A percentile compares a stretch with the other conserved stretches of the same genome.
Evolutionary conservation across 208 protist species (phyloP).

Genomic region (Crithidia fasciculata): DNA sequence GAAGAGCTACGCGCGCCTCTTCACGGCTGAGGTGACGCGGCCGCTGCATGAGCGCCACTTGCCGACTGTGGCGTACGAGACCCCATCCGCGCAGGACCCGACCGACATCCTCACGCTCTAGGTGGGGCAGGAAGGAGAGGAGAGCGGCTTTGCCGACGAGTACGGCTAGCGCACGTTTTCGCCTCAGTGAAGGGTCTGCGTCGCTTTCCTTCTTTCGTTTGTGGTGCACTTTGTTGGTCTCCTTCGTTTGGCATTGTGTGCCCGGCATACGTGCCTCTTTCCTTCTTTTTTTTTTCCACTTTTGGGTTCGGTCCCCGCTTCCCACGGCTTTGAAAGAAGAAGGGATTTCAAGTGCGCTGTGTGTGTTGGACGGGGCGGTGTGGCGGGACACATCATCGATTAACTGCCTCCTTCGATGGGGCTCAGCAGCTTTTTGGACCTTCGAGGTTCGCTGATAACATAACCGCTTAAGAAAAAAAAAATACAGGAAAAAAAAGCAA

Average conservation of each 20-base stretch:
- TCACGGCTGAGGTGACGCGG: slow-evolving; percentile 83
- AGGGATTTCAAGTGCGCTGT: too few species aligned
- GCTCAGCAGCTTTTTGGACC: not conserved
- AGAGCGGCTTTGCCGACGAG: too few species aligned
- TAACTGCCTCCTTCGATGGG: not conserved
- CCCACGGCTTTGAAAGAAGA: too few species aligned
- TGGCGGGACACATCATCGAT: not conserved
- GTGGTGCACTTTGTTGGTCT: too few species aligned
- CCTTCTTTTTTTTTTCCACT: too few species aligned
- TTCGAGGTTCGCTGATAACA: not conserved
- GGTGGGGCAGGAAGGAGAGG: not conserved
- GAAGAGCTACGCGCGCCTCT: slow-evolving; percentile 86
- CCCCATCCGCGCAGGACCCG: slow-evolving; percentile 35
- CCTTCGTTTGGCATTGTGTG: too few species aligned
- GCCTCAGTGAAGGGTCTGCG: too few species aligned
- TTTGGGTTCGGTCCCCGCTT: too few species aligned
- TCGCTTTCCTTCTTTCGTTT: too few species aligned
- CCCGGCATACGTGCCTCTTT: too few species aligned
- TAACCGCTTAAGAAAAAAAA: not conserved
- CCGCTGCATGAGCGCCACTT: slow-evolving; percentile 56
- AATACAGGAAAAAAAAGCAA: not conserved
- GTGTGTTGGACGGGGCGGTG: too few species aligned
- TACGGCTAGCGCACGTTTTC: too few species aligned
- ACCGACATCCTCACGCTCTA: slow-evolving; percentile 60
- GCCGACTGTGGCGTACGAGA: slow-evolving; percentile 75